phyloP scores from a whole-genome alignment of 495 filamentous ascomycete species.

The Talaromyces stipitatus region DNA sequence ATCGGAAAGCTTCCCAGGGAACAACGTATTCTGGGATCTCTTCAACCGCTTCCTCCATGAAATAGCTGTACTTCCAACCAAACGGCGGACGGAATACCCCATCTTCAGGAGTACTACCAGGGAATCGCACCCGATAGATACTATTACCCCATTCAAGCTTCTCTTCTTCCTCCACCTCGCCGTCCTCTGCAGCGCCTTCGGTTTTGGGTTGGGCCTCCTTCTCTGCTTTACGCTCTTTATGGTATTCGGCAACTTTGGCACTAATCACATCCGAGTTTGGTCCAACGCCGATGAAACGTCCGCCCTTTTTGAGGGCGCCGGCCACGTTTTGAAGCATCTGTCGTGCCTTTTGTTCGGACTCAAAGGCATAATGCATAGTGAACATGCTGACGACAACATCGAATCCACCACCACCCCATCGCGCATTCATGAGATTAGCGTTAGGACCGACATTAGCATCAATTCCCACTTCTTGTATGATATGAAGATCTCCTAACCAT shows the following conservation, averaged over 20 bases:
- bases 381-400: slow-evolving; percentile 99
- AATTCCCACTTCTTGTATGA: slow-evolving; percentile 78
- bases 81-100: slow-evolving; percentile 89
- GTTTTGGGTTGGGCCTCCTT: slow-evolving; percentile 12
- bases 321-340: slow-evolving; percentile 93
- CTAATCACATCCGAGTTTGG: slow-evolving; percentile 87
- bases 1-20: slow-evolving; percentile 95
- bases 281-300: slow-evolving; percentile 86
- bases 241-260: slow-evolving; percentile 52
- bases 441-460: slow-evolving; percentile 58
- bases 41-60: slow-evolving; percentile 90
- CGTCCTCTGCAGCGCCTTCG: slow-evolving; percentile 31
- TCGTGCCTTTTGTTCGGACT: slow-evolving; percentile 78
- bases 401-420: slow-evolving; percentile 72
- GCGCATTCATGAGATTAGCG: slow-evolving; percentile 43
- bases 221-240: slow-evolving; percentile 47
- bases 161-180: slow-evolving; percentile 42
- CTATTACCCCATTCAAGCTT: slow-evolving; percentile 80
- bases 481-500: slow-evolving; percentile 65
- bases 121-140: slow-evolving; percentile 85
- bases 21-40: slow-evolving; percentile 97
- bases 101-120: slow-evolving; percentile 60
- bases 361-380: slow-evolving; percentile 97
- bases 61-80: slow-evolving; percentile 97
- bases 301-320: slow-evolving; percentile 82